Base-by-base conservation (phyloP, 495 filamentous ascomycete species). In the Amphirosellinia nigrospora region DNA sequence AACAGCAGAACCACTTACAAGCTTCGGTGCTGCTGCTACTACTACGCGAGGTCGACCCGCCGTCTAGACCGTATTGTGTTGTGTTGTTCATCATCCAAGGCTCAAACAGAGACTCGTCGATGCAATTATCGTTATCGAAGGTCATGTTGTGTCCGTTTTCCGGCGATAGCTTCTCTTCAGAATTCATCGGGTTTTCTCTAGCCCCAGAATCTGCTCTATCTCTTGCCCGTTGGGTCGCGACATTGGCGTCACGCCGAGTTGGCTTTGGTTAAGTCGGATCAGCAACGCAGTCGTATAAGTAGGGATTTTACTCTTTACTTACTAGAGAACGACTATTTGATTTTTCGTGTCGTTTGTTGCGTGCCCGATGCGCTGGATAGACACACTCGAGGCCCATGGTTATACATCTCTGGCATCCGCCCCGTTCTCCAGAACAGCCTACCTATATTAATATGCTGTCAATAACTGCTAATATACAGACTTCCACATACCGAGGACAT, bases 351-450 rank as follows among this genome's bases (percentile, higher is more conserved):
- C 48, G 48, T 52, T 52, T 52, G 21, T 4, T 52, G 8, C 48
- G 48, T 11, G 21, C 48, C 48, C 48, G 23, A 28, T 52, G 48
- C 15, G 48, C 48, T 52, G 48, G 48, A 28, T 52, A 52, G n/a
- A 52, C 48, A 9, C 48, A 52, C 21, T 52, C 48, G 48, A 52
- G 48, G 48, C 48, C 48, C 48, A 52, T 52, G 4, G 48, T 52
- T 8, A 23, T 52, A 23, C 48, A 52, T 52, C 48, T 23, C 28
- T 52, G 21, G 28, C 48, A 52, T 52, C 48, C 48, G 48, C 48
- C 28, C 21, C 21, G 48, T 52, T 52, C 48, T 52, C 48, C 48
- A 52, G 48, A 52, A 52, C 48, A 52, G 48, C 48, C 48, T 52
- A 52, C 15, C 48, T 52, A 23, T 52, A 23, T 13, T 52, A 9